These are phyloP conservation scores for Ustilago curta DNA, from an alignment of 1,284 basidiomycete genomes.

Conservation along the genomic window DNA sequence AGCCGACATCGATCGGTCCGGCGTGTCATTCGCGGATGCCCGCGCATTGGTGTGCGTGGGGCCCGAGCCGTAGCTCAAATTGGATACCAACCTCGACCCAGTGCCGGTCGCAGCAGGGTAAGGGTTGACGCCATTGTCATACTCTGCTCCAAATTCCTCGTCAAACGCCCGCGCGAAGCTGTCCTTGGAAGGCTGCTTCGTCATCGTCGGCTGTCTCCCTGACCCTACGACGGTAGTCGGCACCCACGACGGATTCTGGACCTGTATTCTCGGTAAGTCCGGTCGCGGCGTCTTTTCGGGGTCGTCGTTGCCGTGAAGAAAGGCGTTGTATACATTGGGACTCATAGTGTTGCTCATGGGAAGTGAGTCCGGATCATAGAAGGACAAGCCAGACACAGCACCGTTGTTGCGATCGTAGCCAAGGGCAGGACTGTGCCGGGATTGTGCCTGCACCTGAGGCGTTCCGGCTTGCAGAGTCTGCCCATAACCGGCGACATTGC, in stretches of 20 bases:
- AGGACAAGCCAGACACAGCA: slow-evolving; percentile 45
- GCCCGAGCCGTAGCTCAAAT: slow-evolving; percentile 21
- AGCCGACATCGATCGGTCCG: not conserved
- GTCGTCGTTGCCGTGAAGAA: slow-evolving; percentile 10
- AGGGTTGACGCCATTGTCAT: slow-evolving; percentile 15
- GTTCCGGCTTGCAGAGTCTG: slow-evolving; percentile 12
- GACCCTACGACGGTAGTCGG: not conserved
- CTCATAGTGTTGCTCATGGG: slow-evolving; percentile 9
- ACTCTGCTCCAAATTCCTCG: slow-evolving; percentile 45
- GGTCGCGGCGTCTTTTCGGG: slow-evolving; percentile 15
- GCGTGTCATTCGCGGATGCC: not conserved
- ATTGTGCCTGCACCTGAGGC: slow-evolving; percentile 14
- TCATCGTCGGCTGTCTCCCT: slow-evolving; percentile 11
- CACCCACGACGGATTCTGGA: slow-evolving; percentile 15
- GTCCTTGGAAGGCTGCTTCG: slow-evolving; percentile 39
- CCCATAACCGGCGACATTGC: slow-evolving; percentile 16
- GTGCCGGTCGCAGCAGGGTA: slow-evolving; percentile 32
- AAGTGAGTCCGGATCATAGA: slow-evolving; percentile 53
- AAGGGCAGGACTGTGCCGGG: slow-evolving; percentile 11
- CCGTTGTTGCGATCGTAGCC: slow-evolving; percentile 38
- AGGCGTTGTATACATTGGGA: slow-evolving; percentile 5
- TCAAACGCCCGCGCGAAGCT: slow-evolving; percentile 50
- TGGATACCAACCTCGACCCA: slow-evolving; percentile 25
- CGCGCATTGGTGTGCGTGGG: slow-evolving; percentile 16
- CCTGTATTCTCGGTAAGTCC: slow-evolving; percentile 33